Conservation (phyloP, 176 grass and related monocot species). For the Puccinellia tenuiflora region DNA sequence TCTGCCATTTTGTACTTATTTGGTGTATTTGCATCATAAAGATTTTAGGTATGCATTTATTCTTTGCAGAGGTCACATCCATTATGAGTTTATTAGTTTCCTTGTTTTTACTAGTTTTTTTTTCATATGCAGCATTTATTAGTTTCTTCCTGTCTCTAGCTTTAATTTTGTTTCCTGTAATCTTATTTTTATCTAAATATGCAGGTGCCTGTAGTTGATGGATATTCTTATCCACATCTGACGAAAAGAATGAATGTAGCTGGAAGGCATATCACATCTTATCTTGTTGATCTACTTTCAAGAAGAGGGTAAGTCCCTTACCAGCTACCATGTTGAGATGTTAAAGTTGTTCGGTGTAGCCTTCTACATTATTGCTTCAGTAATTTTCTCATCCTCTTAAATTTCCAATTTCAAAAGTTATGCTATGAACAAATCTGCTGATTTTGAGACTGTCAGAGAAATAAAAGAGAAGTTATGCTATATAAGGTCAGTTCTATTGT, state of each 20-base stretch:
- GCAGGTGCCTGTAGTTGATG: slow-evolving; percentile 98
- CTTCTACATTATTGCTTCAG: slow-evolving; percentile 11
- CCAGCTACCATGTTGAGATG: slow-evolving; percentile 16
- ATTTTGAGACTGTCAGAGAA: slow-evolving; percentile 93
- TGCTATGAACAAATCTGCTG: slow-evolving; percentile 95
- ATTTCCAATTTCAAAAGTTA: slow-evolving; percentile 48
- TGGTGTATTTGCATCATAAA: background rate
- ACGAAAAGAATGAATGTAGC: slow-evolving; percentile 99
- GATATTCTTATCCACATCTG: slow-evolving; percentile 90
- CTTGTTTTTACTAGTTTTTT: background rate
- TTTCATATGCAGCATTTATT: background rate
- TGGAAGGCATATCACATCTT: slow-evolving; percentile 98
- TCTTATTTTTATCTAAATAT: slow-evolving; percentile 26
- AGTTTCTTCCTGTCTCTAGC: background rate
- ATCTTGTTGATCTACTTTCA: slow-evolving; percentile 93
- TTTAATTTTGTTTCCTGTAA: background rate
- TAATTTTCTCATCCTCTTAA: slow-evolving; percentile 15
- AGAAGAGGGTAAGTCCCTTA: slow-evolving; percentile 74
- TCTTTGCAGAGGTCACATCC: background rate
- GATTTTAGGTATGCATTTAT: background rate
- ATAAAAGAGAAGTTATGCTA: slow-evolving; percentile 98
- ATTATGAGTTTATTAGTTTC: background rate
- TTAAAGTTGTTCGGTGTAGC: slow-evolving; percentile 4
- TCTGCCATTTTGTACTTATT: background rate
- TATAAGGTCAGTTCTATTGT: slow-evolving; percentile 51